phyloP scores from a whole-genome alignment of 1,139 yeast genomes.

The Geotrichum carabidarum region DNA sequence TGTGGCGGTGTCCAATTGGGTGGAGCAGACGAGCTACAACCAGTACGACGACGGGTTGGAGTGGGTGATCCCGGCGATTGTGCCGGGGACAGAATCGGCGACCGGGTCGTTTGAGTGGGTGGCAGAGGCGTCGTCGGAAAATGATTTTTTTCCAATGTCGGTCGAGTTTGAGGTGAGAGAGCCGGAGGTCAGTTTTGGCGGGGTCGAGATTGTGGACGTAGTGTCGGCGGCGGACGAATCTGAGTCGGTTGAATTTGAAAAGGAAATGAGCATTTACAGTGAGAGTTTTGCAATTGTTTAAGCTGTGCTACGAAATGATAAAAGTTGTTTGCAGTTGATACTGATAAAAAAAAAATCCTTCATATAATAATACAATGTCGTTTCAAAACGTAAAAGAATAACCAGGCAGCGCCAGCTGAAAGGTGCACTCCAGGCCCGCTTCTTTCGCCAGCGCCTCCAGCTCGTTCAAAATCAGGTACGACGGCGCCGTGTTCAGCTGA shows the following conservation, averaged over 20 bases:
- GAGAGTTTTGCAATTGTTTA: constrained; percentile 60
- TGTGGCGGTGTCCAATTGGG: constrained; percentile 46
- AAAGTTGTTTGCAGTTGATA: too few relatives aligned
- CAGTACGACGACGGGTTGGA: constrained; percentile 40
- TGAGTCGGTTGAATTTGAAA: constrained; percentile 61
- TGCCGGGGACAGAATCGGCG: constrained; percentile 38
- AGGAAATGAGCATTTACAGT: constrained; percentile 54
- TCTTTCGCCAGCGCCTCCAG: constrained; percentile 22
- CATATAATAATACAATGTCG: background rate
- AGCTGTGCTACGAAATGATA: background rate
- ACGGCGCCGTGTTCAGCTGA: constrained; percentile 12
- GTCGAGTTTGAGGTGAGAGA: constrained; percentile 46
- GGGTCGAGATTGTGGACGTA: constrained; percentile 44
- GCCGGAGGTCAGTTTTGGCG: constrained; percentile 39
- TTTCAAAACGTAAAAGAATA: constrained; percentile 9
- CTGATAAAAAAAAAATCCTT: background rate
- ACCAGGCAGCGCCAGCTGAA: constrained; percentile 29
- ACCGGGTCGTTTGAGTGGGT: constrained; percentile 77
- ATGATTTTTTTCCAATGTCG: constrained; percentile 82
- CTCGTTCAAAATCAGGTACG: constrained; percentile 24
- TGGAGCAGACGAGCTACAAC: constrained; percentile 30
- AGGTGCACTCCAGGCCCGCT: constrained; percentile 25
- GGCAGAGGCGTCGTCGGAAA: constrained; percentile 72
- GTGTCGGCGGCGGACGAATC: constrained; percentile 38
- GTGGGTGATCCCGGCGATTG: constrained; percentile 41